Evolutionary conservation across 345 rosid species (phyloP).

Genomic region (Eucalyptus sp.): DNA sequence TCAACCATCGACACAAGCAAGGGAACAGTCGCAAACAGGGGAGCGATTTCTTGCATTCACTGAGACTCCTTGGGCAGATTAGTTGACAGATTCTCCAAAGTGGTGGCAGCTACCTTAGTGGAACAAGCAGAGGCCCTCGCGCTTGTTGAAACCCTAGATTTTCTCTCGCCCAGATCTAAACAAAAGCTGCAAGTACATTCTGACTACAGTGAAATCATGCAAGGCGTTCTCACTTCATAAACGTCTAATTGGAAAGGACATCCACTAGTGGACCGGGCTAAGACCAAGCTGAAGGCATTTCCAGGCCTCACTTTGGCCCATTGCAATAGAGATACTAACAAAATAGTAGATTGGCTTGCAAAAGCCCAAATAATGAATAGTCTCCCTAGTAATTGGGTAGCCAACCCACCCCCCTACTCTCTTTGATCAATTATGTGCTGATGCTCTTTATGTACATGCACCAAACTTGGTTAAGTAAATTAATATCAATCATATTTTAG

Average conservation of each 20-base stretch:
- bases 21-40: too few species aligned
- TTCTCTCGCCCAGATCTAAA: background rate
- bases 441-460: too few species aligned
- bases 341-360: too few species aligned
- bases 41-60: background rate
- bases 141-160: background rate
- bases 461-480: too few species aligned
- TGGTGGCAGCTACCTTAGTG: fast-evolving
- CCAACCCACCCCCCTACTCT: fast-evolving
- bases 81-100: background rate
- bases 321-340: too few species aligned
- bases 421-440: too few species aligned
- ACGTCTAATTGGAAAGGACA: fast-evolving
- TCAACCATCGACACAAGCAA: fast-evolving
- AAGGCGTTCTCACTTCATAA: background rate
- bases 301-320: too few species aligned
- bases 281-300: too few species aligned
- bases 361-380: too few species aligned
- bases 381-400: too few species aligned
- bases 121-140: background rate
- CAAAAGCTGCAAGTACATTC: background rate
- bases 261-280: background rate
- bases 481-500: fast-evolving
- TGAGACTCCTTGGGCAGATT: background rate
- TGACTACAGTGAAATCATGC: background rate